Base-by-base conservation (phyloP, 2,329 filamentous ascomycete species). In the Davidsoniella neocaledoniae region DNA sequence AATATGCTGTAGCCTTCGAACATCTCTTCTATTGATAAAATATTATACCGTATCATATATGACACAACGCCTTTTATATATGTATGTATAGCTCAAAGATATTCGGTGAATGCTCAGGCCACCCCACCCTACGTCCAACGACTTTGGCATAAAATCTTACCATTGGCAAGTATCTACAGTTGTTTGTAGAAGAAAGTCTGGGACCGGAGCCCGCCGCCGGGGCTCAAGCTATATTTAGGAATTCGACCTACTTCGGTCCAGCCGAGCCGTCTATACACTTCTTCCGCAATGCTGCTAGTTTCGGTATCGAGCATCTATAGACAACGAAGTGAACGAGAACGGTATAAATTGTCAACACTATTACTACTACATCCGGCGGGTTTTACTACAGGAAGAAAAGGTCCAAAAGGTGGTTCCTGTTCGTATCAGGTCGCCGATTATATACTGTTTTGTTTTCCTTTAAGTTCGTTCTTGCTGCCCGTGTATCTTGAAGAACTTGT, bases 101-200 rank as follows among this genome's bases (percentile, higher is more conserved):
- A 41, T 12, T 41, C 17, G 3, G n/a, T 17, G 21, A 41, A 9
- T 41, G 10, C 16, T 41, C 16, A 17, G 4, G 16, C 17, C 14
- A 21, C 4, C 21, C 21, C 4, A 21, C 4, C 21, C 21, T 4
- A 21, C 3, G 21, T 21, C 21, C 4, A 21, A 21, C 4, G 19
- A 14, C 40, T 14, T 17, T 43, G 17, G 25, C 6, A 25, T 43
- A 19, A 17, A 14, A n/a, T 23, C 17, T 12, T 16, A 10, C 38
- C n/a, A 26, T 40, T 25, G 2, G 6, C 16, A 14, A n/a, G 14
- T 9, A 36, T 19, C 23, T 45, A 43, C 10, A 80, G 62, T 51
- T 74, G 67, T 61, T 79, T 79, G 60, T 77, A 80, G 56, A 77
- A 76, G 56, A 77, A 74, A 0, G 70, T 68, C 48, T 69, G 70